phyloP scores from a whole-genome alignment of 192 early-diverging fungal genomes.

The Entophlyctis helioformis region DNA sequence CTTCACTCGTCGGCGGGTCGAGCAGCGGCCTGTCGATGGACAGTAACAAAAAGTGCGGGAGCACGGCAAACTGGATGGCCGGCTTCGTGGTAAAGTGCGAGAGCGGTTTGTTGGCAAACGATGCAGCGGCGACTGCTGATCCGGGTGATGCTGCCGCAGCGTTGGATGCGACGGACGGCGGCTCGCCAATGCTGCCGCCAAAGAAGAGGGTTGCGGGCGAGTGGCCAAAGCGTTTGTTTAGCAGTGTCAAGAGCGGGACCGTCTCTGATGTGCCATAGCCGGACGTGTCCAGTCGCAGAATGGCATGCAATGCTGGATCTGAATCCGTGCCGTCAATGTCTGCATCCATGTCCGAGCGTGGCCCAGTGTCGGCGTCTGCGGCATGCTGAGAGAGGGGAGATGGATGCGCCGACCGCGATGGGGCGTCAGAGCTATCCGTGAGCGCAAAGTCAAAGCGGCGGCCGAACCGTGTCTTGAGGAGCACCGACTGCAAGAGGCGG shows the following conservation, averaged over 20 bases:
- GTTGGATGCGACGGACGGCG: neutral
- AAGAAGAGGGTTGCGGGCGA: constrained; percentile 20
- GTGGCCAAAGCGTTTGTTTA: constrained; percentile 19
- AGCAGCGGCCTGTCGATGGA: constrained; percentile 12
- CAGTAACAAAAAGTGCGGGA: constrained; percentile 19
- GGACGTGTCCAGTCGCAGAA: neutral
- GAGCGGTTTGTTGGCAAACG: neutral
- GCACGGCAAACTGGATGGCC: constrained; percentile 3
- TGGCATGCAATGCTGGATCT: constrained; percentile 2
- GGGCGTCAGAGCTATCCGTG: too few relatives aligned
- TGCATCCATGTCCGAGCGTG: neutral
- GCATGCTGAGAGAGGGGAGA: neutral
- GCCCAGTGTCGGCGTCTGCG: neutral
- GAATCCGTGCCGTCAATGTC: neutral
- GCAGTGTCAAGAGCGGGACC: constrained; percentile 13
- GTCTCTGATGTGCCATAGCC: constrained; percentile 8
- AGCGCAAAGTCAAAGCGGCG: constrained; percentile 11
- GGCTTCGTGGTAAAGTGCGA: neutral
- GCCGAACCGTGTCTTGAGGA: constrained; percentile 15
- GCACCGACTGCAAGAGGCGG: constrained; percentile 9
- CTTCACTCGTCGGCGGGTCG: neutral
- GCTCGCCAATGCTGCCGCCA: constrained; percentile 2
- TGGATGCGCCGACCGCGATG: constrained; percentile 4
- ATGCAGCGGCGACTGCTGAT: neutral
- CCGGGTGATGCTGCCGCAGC: neutral